Conservation (phyloP, 176 grass and related monocot genomes). For the Avena eriantha region DNA sequence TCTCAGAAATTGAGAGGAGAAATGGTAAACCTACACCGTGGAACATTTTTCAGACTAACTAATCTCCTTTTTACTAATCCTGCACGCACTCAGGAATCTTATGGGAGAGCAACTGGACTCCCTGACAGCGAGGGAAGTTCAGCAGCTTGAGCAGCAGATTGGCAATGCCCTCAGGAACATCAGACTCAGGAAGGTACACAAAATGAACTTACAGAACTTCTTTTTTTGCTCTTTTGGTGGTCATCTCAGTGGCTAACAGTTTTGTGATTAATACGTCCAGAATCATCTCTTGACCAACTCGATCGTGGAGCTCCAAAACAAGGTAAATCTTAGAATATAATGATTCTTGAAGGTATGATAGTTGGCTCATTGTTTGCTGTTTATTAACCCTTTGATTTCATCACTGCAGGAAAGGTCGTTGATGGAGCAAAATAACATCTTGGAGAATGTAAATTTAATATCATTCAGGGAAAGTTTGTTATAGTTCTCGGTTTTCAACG, state of each 20-base stretch:
- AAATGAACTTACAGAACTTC: background rate
- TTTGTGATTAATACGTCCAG: conserved; percentile 34
- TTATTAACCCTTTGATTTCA: background rate
- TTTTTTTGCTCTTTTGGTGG: background rate
- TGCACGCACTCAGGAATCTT: conserved; percentile 56
- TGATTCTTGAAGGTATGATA: background rate
- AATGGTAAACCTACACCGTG: background rate
- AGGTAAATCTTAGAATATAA: conserved; percentile 32
- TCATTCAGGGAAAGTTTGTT: background rate
- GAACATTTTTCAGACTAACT: background rate
- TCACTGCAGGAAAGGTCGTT: conserved; percentile 44
- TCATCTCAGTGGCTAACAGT: background rate
- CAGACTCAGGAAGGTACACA: conserved; percentile 72
- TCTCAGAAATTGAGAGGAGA: background rate
- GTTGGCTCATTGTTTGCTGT: background rate
- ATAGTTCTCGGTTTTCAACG: background rate
- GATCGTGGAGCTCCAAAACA: conserved; percentile 42
- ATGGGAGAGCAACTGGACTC: conserved; percentile 72
- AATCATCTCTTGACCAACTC: conserved; percentile 37
- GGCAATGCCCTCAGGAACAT: conserved; percentile 55
- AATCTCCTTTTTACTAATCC: conserved; percentile 26
- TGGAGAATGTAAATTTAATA: conserved; percentile 48
- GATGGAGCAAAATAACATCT: conserved; percentile 35
- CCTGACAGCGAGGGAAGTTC: conserved; percentile 55
- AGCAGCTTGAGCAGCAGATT: conserved; percentile 74